These are phyloP conservation scores for Hippophae rhamnoides DNA, from an alignment of 306 rosid species.

Conservation along the genomic window DNA sequence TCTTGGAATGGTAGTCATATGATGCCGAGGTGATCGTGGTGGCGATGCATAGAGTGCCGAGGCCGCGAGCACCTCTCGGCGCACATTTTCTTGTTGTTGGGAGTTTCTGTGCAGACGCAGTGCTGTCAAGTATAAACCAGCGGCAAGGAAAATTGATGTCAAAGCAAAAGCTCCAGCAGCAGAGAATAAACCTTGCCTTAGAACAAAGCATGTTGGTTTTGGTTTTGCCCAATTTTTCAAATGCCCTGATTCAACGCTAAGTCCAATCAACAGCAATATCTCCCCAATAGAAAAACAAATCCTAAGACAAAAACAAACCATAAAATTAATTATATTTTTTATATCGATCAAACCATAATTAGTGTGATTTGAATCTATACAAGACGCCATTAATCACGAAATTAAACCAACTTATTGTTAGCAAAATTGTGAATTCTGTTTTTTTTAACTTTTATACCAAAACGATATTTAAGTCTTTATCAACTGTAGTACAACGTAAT, in stretches of 20 bases:
- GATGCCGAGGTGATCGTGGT: constrained; percentile 45
- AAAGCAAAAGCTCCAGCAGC: constrained; percentile 67
- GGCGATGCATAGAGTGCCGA: constrained; percentile 57
- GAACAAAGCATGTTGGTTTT: constrained; percentile 37
- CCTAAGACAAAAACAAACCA: constrained; percentile 27
- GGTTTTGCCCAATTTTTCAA: constrained; percentile 64
- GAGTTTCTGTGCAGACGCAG: constrained; percentile 48
- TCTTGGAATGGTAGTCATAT: constrained; percentile 38
- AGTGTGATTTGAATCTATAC: too few species aligned
- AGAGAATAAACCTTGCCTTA: constrained; percentile 59
- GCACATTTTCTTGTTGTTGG: constrained; percentile 35
- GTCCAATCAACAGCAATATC: constrained; percentile 55
- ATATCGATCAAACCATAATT: too few species aligned
- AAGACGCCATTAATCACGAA: too few species aligned
- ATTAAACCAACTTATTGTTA: too few species aligned
- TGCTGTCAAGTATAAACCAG: constrained; percentile 69
- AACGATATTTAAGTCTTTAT: too few species aligned
- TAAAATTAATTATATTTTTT: background rate
- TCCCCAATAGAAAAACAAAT: constrained; percentile 81
- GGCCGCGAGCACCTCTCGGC: constrained; percentile 45
- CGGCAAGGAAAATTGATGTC: constrained; percentile 59
- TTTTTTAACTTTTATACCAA: too few species aligned
- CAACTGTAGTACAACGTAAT: too few species aligned
- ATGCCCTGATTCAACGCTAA: constrained; percentile 81
- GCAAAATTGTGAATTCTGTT: too few species aligned